Evolutionary conservation across 2,329 filamentous ascomycete genomes (phyloP).

Genomic region (Penicillium sp.): DNA sequence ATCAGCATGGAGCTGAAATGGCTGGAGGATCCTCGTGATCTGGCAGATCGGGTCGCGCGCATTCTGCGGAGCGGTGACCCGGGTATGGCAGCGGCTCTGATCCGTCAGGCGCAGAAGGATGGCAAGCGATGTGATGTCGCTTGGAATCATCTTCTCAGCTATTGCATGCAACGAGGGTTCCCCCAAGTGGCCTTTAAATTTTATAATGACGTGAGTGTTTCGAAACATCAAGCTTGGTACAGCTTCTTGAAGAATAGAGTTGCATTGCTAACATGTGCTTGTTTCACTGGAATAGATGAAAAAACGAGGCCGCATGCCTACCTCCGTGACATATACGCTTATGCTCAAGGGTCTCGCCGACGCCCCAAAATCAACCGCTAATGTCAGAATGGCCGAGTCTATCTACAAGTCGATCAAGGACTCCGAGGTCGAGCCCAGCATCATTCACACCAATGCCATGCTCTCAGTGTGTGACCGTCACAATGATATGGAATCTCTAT

Average conservation of each 20-base stretch:
- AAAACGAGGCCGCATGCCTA: constrained; percentile 82
- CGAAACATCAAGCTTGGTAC: not conserved
- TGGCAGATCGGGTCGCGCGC: constrained; percentile 70
- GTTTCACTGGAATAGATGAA: constrained; percentile 73
- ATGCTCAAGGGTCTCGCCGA: constrained; percentile 76
- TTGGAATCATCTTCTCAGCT: constrained; percentile 86
- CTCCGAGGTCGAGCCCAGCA: constrained; percentile 71
- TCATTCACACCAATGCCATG: constrained; percentile 87
- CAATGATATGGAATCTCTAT: constrained; percentile 78
- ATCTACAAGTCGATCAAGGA: constrained; percentile 79
- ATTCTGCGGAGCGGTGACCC: constrained; percentile 65
- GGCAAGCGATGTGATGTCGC: constrained; percentile 70
- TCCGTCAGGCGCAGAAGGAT: constrained; percentile 70
- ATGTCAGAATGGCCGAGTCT: constrained; percentile 70
- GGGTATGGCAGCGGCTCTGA: constrained; percentile 71
- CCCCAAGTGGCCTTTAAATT: constrained; percentile 73
- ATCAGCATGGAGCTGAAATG: constrained; percentile 65
- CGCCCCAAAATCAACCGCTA: constrained; percentile 58
- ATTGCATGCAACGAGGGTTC: constrained; percentile 67
- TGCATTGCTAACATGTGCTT: constrained; percentile 4
- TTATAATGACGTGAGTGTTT: constrained; percentile 77
- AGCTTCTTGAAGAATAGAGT: not conserved
- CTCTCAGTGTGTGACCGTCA: constrained; percentile 79
- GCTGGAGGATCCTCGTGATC: constrained; percentile 72
- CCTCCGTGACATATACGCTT: constrained; percentile 81